These are phyloP conservation scores for Cladosporium sp. DNA, from an alignment of 2,329 filamentous ascomycete genomes.

Conservation along the genomic window DNA sequence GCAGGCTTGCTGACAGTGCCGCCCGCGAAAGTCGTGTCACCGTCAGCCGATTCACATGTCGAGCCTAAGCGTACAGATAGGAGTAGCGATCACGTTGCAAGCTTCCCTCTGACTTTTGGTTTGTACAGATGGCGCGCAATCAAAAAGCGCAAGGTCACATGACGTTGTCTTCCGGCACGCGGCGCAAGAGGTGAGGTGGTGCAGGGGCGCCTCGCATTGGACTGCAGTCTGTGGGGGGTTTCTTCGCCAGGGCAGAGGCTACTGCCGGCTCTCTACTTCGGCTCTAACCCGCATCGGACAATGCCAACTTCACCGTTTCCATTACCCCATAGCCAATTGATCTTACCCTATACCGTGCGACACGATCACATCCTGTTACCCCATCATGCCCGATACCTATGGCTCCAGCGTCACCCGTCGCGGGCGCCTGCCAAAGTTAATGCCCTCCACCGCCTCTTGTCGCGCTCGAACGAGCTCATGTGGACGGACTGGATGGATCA, in stretches of 20 bases:
- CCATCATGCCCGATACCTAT: background rate
- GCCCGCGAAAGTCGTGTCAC: background rate
- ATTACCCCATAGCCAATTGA: slow-evolving; percentile 6
- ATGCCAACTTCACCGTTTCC: slow-evolving; percentile 1
- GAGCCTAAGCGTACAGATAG: no score
- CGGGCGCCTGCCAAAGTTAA: background rate
- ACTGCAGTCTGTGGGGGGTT: background rate
- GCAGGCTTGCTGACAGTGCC: background rate
- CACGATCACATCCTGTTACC: background rate
- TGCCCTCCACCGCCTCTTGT: background rate
- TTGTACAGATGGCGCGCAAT: no score
- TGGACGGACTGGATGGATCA: background rate
- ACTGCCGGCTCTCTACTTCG: background rate
- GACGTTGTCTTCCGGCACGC: background rate
- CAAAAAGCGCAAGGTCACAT: background rate
- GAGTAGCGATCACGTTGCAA: no score
- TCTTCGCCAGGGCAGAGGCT: background rate
- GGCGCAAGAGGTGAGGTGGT: background rate
- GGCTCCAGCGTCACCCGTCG: background rate
- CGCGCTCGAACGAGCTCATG: background rate
- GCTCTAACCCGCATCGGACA: background rate
- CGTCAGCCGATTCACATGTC: background rate
- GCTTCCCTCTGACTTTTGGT: no score
- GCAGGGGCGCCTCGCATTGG: background rate
- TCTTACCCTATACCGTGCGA: slow-evolving; percentile 5